phyloP scores from a whole-genome alignment of 2,329 filamentous ascomycete genomes.

The Metarhizium brunneum region DNA sequence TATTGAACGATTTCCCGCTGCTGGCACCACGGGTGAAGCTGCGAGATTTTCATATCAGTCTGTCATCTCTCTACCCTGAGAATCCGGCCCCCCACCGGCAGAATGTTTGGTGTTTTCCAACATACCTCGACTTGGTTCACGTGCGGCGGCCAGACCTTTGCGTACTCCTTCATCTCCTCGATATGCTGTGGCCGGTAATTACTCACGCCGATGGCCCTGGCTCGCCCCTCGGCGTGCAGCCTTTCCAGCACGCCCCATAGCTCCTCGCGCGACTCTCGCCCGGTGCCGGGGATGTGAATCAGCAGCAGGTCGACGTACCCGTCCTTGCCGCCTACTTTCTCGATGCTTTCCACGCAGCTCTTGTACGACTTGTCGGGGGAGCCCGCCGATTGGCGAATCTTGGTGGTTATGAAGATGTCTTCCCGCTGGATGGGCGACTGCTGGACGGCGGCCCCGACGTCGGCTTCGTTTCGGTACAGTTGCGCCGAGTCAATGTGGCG shows the following conservation, averaged over 20 bases:
- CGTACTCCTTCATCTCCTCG: conserved; percentile 57
- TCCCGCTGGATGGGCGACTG: conserved; percentile 44
- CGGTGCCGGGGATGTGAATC: conserved; percentile 54
- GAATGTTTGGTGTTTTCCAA: neutral
- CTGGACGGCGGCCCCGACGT: conserved; percentile 56
- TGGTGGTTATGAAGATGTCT: conserved; percentile 62
- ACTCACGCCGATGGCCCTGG: conserved; percentile 60
- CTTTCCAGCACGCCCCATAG: conserved; percentile 60
- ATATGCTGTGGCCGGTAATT: conserved; percentile 62
- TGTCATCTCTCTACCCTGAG: too few species aligned
- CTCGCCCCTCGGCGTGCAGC: conserved; percentile 48
- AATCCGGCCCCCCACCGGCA: too few species aligned
- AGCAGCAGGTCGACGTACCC: conserved; percentile 66
- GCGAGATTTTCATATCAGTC: neutral
- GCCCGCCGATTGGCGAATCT: conserved; percentile 40
- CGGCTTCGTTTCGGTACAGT: conserved; percentile 56
- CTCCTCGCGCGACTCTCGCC: conserved; percentile 43
- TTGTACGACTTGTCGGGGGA: conserved; percentile 50
- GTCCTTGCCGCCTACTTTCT: conserved; percentile 44
- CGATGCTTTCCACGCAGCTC: conserved; percentile 50
- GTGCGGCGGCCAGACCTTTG: conserved; percentile 58
- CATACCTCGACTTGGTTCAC: conserved; percentile 66
- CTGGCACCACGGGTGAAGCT: conserved; percentile 67
- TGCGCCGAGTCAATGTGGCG: conserved; percentile 57
- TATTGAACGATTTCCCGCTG: conserved; percentile 28